Base-by-base conservation (phyloP, 805 yeast genomes). In the Pichia nanzhaoensis region DNA sequence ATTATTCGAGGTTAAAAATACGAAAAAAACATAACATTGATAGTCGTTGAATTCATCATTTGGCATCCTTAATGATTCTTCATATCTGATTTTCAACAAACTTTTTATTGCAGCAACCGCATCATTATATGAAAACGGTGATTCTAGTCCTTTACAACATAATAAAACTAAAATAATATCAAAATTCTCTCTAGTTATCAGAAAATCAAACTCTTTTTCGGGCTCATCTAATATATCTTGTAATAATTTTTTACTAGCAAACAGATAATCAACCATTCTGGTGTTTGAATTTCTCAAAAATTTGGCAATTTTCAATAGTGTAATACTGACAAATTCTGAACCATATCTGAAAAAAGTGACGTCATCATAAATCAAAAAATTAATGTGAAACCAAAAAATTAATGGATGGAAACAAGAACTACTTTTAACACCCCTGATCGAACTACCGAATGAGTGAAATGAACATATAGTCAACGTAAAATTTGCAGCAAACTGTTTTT, bases 141-240 rank as follows among this genome's bases (percentile, higher is more conserved):
- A 61, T 32, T 75, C 72, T 34, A 82, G 59, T 0, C 90, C 91
- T 55, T 74, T 79, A 4, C 75, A 66, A 17, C 77, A 61, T 18
- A 74, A 55, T 37, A 68, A 65, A 27, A 77, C 58, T 31, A 82
- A 57, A 17, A 77, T 67, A 24, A 70, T 68, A 45, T 81, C 78
- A 51, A 82, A 71, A 54, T 75, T 80, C 2, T 64, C 64, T 28
- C 57, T 58, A 1, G 67, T 64, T 45, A 80, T 60, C 9, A 52
- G 52, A 7, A 76, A 55, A 3, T 64, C 68, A 47, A 67, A 67
- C 12, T 60, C 18, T 0, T 51, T 45, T 52, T 83, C 90, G 49
- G 71, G 61, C 4, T 64, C 61, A 1, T 55, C 53, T 4, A 82
- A 49, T 14, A 65, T 54, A 3, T 67, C 64, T 3, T 71, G 78